A percentile compares a stretch with the other conserved stretches of the same genome.
These are phyloP conservation scores for Aethionema arabicum DNA, from an alignment of 345 rosid genomes.

Conservation along the genomic window DNA sequence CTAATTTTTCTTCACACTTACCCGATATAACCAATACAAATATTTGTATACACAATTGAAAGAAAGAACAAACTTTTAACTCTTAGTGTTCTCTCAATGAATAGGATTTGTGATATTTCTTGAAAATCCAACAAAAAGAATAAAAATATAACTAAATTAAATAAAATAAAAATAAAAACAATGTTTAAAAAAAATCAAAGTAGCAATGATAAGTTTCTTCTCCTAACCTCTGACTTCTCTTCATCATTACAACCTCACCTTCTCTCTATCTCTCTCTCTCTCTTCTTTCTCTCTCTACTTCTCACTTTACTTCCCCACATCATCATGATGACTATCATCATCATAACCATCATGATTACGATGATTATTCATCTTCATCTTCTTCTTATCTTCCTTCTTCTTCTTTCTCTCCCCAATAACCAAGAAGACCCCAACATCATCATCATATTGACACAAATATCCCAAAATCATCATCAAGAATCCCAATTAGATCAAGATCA, in stretches of 20 bases:
- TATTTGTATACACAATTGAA: too few relatives aligned
- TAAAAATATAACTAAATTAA: slow-evolving; percentile 26
- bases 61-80: too few relatives aligned
- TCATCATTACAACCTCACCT: slow-evolving; percentile 43
- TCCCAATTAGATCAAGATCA: slow-evolving; percentile 34
- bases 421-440: slow-evolving; percentile 24
- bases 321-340: slow-evolving; percentile 24
- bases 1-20: too few relatives aligned
- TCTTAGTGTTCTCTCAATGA: neutral
- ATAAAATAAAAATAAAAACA: slow-evolving; percentile 1
- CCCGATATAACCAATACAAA: too few relatives aligned
- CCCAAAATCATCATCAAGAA: slow-evolving; percentile 30
- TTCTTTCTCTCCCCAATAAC: slow-evolving; percentile 35
- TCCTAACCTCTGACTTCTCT: slow-evolving; percentile 37
- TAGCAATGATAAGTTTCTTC: slow-evolving; percentile 37
- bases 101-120: slow-evolving; percentile 32
- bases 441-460: neutral
- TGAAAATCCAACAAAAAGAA: slow-evolving; percentile 8
- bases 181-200: slow-evolving; percentile 20
- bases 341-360: slow-evolving; percentile 18
- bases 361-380: slow-evolving; percentile 23
- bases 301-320: slow-evolving; percentile 34
- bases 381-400: slow-evolving; percentile 36
- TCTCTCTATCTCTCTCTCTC: slow-evolving; percentile 29
- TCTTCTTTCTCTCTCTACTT: slow-evolving; percentile 14